Evolutionary conservation across 164 flowering plant species (phyloP).

Genomic region (Akebia trifoliata): DNA sequence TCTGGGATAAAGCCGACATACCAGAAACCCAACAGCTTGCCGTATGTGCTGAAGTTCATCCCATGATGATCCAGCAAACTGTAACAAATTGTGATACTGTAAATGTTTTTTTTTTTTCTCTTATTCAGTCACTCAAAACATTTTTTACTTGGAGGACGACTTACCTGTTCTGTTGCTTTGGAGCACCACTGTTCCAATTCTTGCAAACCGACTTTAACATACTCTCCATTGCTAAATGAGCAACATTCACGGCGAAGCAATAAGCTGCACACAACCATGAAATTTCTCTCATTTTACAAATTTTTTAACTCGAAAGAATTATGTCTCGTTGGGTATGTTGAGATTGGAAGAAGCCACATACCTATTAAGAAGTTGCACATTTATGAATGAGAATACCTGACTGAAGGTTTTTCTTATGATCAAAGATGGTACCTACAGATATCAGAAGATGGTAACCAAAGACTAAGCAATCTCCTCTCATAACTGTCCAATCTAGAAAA

Average conservation of each 20-base stretch:
- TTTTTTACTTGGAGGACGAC: neutral
- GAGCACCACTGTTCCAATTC: conserved; percentile 77
- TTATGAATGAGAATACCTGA: conserved; percentile 76
- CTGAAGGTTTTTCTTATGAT: conserved; percentile 58
- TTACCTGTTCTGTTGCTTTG: conserved; percentile 61
- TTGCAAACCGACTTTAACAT: conserved; percentile 66
- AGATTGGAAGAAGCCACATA: conserved; percentile 12
- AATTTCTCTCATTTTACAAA: neutral
- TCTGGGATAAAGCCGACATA: conserved; percentile 19
- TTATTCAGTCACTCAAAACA: neutral
- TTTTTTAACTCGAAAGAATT: neutral
- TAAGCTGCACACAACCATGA: conserved; percentile 35
- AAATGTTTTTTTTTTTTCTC: neutral
- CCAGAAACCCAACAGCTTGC: conserved; percentile 77
- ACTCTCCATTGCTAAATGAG: conserved; percentile 87
- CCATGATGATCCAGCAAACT: conserved; percentile 67
- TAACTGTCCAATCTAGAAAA: neutral
- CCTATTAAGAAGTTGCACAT: conserved; percentile 84
- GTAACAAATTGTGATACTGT: conserved; percentile 16
- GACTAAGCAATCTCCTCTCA: neutral
- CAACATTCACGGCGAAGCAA: conserved; percentile 85
- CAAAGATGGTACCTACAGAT: conserved; percentile 59
- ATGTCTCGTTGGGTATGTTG: neutral
- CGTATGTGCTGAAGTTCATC: conserved; percentile 75
- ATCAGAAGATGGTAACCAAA: conserved; percentile 3